Percentiles rank a stretch among this genome's conserved stretches.
Conservation (phyloP, 2,329 filamentous ascomycete species). For the Epichloe sibirici region DNA sequence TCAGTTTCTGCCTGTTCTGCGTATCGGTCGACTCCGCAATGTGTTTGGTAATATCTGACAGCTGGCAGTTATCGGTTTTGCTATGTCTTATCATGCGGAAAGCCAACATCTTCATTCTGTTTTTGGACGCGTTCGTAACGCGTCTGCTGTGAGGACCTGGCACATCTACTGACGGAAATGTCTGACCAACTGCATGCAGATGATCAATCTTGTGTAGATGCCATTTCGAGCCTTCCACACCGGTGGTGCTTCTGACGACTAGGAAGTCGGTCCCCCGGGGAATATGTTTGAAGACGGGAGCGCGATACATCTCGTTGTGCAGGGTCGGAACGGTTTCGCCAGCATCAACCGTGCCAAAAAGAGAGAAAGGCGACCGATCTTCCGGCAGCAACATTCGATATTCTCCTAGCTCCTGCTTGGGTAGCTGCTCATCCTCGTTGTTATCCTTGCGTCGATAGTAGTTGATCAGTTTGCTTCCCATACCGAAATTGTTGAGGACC, state of each 20-base stretch:
- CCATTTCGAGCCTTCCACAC: conserved; percentile 64
- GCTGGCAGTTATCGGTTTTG: conserved; percentile 52
- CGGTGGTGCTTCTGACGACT: conserved; percentile 70
- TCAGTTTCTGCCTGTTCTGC: conserved; percentile 91
- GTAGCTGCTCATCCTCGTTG: conserved; percentile 60
- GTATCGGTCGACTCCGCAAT: conserved; percentile 89
- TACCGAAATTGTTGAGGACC: conserved; percentile 90
- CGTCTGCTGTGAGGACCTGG: conserved; percentile 88
- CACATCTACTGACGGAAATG: conserved; percentile 83
- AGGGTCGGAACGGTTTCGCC: conserved; percentile 84
- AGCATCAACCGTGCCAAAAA: conserved; percentile 85
- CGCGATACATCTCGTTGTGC: conserved; percentile 90
- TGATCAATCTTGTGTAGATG: conserved; percentile 85
- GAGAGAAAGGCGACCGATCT: conserved; percentile 89
- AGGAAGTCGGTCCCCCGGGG: conserved; percentile 74
- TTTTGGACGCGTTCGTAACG: conserved; percentile 94
- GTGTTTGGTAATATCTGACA: conserved; percentile 82
- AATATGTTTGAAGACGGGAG: conserved; percentile 82
- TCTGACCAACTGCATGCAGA: conserved; percentile 81
- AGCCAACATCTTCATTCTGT: conserved; percentile 89
- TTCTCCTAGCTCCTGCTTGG: conserved; percentile 79
- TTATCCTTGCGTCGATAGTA: conserved; percentile 79
- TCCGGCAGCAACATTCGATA: conserved; percentile 79
- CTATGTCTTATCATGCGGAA: conserved; percentile 79
- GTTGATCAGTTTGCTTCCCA: conserved; percentile 93